Conservation (phyloP, 768 basidiomycete genomes). For the Hypholoma fasciculare region DNA sequence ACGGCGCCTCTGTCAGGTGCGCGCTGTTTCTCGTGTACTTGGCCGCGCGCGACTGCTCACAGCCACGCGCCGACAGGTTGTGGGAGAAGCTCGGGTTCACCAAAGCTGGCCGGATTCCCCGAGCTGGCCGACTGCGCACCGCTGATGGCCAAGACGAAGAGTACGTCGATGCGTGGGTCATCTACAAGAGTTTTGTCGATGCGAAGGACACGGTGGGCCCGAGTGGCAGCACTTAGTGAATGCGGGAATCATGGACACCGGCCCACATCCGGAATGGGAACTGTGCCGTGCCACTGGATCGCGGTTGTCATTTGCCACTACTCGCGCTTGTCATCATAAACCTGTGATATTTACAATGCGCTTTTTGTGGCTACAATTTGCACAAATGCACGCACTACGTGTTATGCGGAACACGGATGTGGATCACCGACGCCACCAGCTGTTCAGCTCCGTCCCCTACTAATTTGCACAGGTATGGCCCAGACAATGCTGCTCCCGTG, state of each 20-base stretch:
- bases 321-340: too few relatives aligned
- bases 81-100: constrained; percentile 86
- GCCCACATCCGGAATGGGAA: too few relatives aligned
- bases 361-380: too few relatives aligned
- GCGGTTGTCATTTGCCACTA: too few relatives aligned
- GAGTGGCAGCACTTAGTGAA: too few relatives aligned
- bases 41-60: neutral
- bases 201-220: constrained; percentile 5
- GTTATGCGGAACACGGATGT: too few relatives aligned
- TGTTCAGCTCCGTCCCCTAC: neutral
- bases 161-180: constrained; percentile 84
- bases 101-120: constrained; percentile 75
- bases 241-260: too few relatives aligned
- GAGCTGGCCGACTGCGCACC: constrained; percentile 69
- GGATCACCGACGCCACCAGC: too few relatives aligned
- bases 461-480: neutral
- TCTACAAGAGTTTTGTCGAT: constrained; percentile 75
- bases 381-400: too few relatives aligned
- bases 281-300: too few relatives aligned
- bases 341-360: too few relatives aligned
- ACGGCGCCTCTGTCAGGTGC: constrained; percentile 70
- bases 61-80: constrained; percentile 39
- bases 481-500: neutral
- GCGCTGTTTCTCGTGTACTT: constrained; percentile 16
- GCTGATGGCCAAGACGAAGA: constrained; percentile 77